phyloP scores from a whole-genome alignment of 192 early-diverging fungal genomes.

The Spizellomyces punctatus region DNA sequence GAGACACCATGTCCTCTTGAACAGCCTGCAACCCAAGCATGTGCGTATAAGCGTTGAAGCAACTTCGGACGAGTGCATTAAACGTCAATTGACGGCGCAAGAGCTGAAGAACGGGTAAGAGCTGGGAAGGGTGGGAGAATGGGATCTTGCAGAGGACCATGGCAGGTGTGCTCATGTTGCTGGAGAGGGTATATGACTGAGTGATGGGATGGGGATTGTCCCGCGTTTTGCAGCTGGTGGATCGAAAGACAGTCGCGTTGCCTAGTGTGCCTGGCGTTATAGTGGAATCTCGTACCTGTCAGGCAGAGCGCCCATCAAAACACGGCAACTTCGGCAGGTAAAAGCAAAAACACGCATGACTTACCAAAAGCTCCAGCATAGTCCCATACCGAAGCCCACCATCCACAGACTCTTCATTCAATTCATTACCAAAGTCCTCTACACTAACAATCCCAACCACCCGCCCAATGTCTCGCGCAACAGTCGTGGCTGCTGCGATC shows the following conservation, averaged over 20 bases:
- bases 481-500: neutral
- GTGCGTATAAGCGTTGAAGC: constrained; percentile 40
- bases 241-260: too few relatives aligned
- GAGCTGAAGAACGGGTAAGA: constrained; percentile 23
- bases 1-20: neutral
- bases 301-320: too few relatives aligned
- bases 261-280: too few relatives aligned
- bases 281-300: too few relatives aligned
- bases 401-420: too few relatives aligned
- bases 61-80: constrained; percentile 49
- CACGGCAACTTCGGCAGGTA: too few relatives aligned
- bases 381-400: constrained; percentile 1
- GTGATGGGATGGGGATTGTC: too few relatives aligned
- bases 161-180: neutral
- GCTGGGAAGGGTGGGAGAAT: constrained; percentile 15
- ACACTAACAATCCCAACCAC: too few relatives aligned
- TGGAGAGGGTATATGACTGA: too few relatives aligned
- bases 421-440: too few relatives aligned
- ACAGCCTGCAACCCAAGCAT: neutral
- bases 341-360: too few relatives aligned
- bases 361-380: constrained; percentile 14
- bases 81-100: constrained; percentile 50
- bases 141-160: constrained; percentile 24
- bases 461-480: constrained; percentile 2
- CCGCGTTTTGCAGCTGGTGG: too few relatives aligned